Conservation (phyloP, 768 basidiomycete species). For the Leccinum truebloodii region DNA sequence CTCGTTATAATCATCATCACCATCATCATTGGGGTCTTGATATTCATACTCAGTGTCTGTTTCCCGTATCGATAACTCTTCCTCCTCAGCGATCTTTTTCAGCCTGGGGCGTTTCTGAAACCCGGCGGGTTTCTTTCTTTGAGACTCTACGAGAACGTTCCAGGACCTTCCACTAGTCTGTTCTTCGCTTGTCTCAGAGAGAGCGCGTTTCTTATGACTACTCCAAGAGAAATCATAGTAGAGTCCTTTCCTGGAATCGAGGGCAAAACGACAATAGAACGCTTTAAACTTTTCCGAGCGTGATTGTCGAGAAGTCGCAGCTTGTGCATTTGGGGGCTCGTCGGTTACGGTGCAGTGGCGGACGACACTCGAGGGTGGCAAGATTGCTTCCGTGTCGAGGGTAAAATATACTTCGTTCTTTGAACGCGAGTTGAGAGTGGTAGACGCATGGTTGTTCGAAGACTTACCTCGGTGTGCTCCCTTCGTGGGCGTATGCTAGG, state of each 20-base stretch:
- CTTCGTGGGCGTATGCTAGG: conserved; percentile 60
- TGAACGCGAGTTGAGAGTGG: conserved; percentile 1
- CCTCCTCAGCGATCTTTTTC: conserved; percentile 25
- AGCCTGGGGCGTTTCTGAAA: conserved; percentile 25
- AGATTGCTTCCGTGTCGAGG: conserved; percentile 45
- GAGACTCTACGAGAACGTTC: conserved; percentile 41
- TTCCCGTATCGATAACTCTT: conserved; percentile 18
- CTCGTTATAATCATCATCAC: conserved; percentile 22
- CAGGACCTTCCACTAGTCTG: conserved; percentile 44
- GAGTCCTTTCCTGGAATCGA: conserved; percentile 57
- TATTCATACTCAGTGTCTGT: conserved; percentile 25
- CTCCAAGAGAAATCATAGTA: conserved; percentile 68
- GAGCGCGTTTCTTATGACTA: conserved; percentile 42
- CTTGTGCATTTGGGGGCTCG: conserved; percentile 17
- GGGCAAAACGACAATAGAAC: conserved; percentile 61
- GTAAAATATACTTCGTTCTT: conserved; percentile 81
- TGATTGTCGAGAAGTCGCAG: conserved; percentile 16
- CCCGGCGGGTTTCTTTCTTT: conserved; percentile 7
- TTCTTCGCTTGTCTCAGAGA: conserved; percentile 29
- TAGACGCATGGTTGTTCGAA: background rate
- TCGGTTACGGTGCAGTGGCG: conserved; percentile 51
- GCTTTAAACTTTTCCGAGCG: conserved; percentile 13
- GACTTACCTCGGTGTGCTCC: conserved; percentile 56
- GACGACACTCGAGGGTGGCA: conserved; percentile 53
- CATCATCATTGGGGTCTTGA: conserved; percentile 18